These are phyloP conservation scores for Musa schizocarpa DNA, from an alignment of 176 grass and related monocot species.

Conservation along the genomic window DNA sequence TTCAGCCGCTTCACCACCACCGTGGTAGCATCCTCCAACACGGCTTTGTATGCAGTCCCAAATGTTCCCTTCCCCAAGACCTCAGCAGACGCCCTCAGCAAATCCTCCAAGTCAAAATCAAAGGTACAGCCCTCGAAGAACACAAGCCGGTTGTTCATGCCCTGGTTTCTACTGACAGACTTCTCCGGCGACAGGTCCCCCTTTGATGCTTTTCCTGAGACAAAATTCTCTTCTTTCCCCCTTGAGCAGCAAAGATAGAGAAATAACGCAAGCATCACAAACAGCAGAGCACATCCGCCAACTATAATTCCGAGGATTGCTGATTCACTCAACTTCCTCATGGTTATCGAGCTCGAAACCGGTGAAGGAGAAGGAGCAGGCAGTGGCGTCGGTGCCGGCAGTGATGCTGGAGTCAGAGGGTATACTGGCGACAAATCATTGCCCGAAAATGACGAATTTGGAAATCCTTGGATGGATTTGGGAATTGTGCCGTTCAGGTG, in stretches of 20 bases:
- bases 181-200: slow-evolving; percentile 49
- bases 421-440: slow-evolving; percentile 24
- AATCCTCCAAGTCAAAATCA: slow-evolving; percentile 87
- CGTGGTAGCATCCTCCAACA: slow-evolving; percentile 76
- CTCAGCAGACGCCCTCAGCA: slow-evolving; percentile 89
- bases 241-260: slow-evolving; percentile 47
- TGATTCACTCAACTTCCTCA: slow-evolving; percentile 35
- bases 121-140: slow-evolving; percentile 81
- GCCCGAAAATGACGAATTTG: slow-evolving; percentile 40
- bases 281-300: slow-evolving; percentile 38
- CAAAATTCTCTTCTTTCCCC: slow-evolving; percentile 14
- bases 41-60: slow-evolving; percentile 76
- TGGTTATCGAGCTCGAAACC: neutral
- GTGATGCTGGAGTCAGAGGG: neutral
- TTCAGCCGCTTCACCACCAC: slow-evolving; percentile 95
- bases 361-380: neutral
- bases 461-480: slow-evolving; percentile 29
- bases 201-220: slow-evolving; percentile 2
- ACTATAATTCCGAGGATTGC: slow-evolving; percentile 62
- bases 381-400: neutral
- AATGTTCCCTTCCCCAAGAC: slow-evolving; percentile 86
- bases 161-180: slow-evolving; percentile 48
- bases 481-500: slow-evolving; percentile 52
- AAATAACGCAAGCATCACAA: slow-evolving; percentile 30
- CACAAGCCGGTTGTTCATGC: slow-evolving; percentile 61